phyloP scores from a whole-genome alignment of 148 eudicot species.

The Pouteria glomerata region DNA sequence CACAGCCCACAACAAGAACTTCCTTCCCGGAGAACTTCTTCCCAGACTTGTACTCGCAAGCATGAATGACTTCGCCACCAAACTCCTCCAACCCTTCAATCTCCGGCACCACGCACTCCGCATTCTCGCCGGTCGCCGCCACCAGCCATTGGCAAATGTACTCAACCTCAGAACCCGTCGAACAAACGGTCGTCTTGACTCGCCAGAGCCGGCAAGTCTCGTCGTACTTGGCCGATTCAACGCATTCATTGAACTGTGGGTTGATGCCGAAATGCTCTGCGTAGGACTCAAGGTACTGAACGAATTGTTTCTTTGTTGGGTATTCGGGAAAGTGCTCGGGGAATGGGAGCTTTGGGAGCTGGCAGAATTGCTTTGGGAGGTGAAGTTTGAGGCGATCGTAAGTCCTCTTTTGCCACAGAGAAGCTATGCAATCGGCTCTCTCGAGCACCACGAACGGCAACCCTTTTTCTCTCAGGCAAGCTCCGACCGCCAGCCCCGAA shows the following conservation, averaged over 20 bases:
- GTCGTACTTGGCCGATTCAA: constrained; percentile 62
- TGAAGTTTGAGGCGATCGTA: constrained; percentile 80
- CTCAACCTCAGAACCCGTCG: constrained; percentile 43
- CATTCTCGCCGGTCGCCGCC: constrained; percentile 92
- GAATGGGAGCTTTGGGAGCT: constrained; percentile 65
- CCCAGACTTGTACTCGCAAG: constrained; percentile 77
- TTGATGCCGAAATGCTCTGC: constrained; percentile 50
- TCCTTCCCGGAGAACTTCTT: constrained; percentile 46
- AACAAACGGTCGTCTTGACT: constrained; percentile 44
- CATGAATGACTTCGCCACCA: constrained; percentile 66
- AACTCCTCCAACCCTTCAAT: constrained; percentile 62
- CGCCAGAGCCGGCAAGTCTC: constrained; percentile 58
- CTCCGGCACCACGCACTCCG: constrained; percentile 68
- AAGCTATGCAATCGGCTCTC: constrained; percentile 66
- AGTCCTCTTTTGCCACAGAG: constrained; percentile 67
- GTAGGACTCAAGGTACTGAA: constrained; percentile 71
- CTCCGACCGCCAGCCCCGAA: constrained; percentile 69
- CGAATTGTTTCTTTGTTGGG: constrained; percentile 69
- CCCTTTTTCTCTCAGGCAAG: constrained; percentile 50
- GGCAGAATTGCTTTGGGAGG: constrained; percentile 64
- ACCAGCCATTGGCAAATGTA: constrained; percentile 81
- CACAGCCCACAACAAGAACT: constrained; percentile 91
- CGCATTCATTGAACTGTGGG: constrained; percentile 67
- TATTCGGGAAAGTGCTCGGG: constrained; percentile 71
- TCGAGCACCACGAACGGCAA: constrained; percentile 59